Evolutionary conservation across 352 stramenopile species (phyloP), one percentile per base, ranked within the genome.

Genomic region (Globisporangium spiculum): DNA sequence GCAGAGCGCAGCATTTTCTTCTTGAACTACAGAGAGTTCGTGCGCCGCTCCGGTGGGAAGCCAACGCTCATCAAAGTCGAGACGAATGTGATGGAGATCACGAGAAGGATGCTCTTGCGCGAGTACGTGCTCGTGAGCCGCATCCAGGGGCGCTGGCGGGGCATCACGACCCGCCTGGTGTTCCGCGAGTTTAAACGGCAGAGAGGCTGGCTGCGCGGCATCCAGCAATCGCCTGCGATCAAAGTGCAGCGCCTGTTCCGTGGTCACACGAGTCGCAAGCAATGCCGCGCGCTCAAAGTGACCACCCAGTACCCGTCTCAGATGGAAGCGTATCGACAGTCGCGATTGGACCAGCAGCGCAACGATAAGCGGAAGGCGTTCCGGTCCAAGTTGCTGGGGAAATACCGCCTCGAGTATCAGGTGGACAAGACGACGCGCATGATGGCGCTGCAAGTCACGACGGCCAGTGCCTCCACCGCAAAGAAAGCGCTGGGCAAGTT

Each of bases 21-120:
- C 58, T 90, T 79, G 81, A 84, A 93, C 65, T 93, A 95, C 68
- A 76, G 86, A 16, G 84, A 92, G 60, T 92, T 92, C 65, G 83
- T 92, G 57, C 82, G 81, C 2, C 80, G 84, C 27, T 80, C 83
- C 0, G 83, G 85, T 12, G 75, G 79, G 7, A 79, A 75, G 57
- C 84, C 84, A 4, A 67, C 86, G 24, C 73, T 93, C 20, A 81
- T 88, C 30, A 87, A 90, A 50, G 86, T 93, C 26, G 86, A 94
- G 71, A 78, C 69, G 7, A 94, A 92, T 60, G 75, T 94, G 14
- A 7, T 89, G 16, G 86, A 94, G 73, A 86, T 94, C 63, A 76
- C 82, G 32, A 64, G 71, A 7, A 78, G 84, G n/a, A 83, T 94
- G 61, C 70, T 93, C 14, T 59, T 70, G 38, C 84, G 85, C 4